Evolutionary conservation across 768 basidiomycete genomes (phyloP), one percentile per base, ranked within the genome.

Genomic region (Tricholoma sp.): DNA sequence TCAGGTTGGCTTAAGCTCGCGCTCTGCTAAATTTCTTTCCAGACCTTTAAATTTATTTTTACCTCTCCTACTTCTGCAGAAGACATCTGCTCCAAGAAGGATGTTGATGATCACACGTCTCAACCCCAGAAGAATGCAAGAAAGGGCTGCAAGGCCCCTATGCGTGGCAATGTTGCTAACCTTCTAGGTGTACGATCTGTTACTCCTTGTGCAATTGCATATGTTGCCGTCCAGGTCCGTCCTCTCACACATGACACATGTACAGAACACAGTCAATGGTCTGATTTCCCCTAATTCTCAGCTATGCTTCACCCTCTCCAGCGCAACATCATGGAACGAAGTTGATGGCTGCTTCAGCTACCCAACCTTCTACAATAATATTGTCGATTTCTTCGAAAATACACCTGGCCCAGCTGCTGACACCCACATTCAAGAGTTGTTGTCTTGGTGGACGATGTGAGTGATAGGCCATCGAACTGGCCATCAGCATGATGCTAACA

Each of bases 131-230:
- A 33, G 12, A 13, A 12, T 28, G 13, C n/a, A 11, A 39, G 39
- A 12, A 44, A 34, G 5, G 20, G 15, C 13, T 20, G 34, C 2
- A 55, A 34, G 28, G 45, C 36, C 8, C 39, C 39, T n/a, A 44
- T 12, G n/a, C 29, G 31, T 2, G 17, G 31, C 1, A 28, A 45
- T 11, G 50, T 55, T 7, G 57, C 61, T 2, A 37, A 45, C 9
- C 44, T 59, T 33, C 41, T 61, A 13, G 57, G 58, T 29, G 33
- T 65, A 9, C 47, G 15, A 4, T n/a, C 29, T 8, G 58, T 66
- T 2, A 55, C 64, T 4, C 67, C 67, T 3, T 50, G 63, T 13
- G 58, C 51, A 1, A 63, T 69, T 29, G 62, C 68, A 8, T 68
- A 68, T 41, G 56, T 59, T 7, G 61, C 61, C 15, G 65, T 66